phyloP scores from a whole-genome alignment of 495 filamentous ascomycete species.

The Xylaria longipes region DNA sequence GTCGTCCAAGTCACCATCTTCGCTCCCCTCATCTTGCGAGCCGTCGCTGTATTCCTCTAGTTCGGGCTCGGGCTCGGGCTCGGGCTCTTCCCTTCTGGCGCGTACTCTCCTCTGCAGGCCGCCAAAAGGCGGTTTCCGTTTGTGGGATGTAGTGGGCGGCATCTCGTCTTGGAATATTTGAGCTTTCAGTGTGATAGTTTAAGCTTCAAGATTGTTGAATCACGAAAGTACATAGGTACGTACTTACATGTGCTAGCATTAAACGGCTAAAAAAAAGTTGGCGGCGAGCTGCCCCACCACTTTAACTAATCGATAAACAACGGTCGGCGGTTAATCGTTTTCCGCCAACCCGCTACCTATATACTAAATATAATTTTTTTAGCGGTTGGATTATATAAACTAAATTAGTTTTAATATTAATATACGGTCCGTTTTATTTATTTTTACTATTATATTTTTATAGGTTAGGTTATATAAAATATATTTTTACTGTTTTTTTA shows the following conservation, averaged over 20 bases:
- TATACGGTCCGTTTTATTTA: no score
- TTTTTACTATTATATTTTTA: no score
- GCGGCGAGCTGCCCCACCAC: neutral
- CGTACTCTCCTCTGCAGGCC: conserved; percentile 66
- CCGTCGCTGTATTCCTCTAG: conserved; percentile 40
- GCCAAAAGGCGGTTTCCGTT: conserved; percentile 33
- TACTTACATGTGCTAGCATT: neutral
- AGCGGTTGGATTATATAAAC: no score
- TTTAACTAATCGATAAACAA: conserved; percentile 3
- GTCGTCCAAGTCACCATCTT: conserved; percentile 39
- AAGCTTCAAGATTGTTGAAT: neutral
- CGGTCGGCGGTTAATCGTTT: no score
- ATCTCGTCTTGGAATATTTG: conserved; percentile 21
- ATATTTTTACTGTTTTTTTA: no score
- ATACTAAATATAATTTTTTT: no score
- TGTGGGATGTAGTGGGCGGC: conserved; percentile 21
- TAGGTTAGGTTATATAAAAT: no score
- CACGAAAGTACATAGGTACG: neutral
- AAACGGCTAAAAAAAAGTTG: neutral
- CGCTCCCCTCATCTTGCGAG: conserved; percentile 41
- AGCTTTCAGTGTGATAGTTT: neutral
- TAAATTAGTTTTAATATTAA: no score
- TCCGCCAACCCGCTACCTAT: no score
- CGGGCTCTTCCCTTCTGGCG: conserved; percentile 62
- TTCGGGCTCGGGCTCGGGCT: conserved; percentile 64